phyloP scores from a whole-genome alignment of 129 eudicot species.

The Saussurea involucrata region DNA sequence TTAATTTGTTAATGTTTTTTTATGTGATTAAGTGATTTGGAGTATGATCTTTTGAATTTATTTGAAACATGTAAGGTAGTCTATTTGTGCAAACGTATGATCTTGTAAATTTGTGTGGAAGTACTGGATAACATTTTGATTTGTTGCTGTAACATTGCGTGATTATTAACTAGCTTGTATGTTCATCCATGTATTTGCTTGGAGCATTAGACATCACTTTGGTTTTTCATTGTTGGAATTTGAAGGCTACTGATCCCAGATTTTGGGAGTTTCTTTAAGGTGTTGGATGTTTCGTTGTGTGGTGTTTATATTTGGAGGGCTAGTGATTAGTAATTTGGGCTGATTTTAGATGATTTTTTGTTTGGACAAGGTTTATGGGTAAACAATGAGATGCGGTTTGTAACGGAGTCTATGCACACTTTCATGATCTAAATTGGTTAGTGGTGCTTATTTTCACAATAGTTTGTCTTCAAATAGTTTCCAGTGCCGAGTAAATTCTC shows the following conservation, averaged over 20 bases:
- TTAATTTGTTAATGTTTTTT: neutral
- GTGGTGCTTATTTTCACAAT: neutral
- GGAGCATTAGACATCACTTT: neutral
- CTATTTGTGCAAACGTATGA: neutral
- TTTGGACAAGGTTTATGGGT: neutral
- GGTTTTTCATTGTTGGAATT: neutral
- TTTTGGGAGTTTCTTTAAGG: neutral
- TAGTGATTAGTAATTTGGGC: neutral
- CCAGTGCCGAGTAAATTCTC: neutral
- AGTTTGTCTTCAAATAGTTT: no score
- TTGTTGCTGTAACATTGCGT: neutral
- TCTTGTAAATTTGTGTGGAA: neutral
- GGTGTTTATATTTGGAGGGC: neutral
- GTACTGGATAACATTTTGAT: neutral
- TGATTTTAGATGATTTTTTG: neutral
- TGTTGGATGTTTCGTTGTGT: neutral
- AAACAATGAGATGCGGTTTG: neutral
- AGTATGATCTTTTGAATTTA: neutral
- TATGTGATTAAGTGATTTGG: neutral
- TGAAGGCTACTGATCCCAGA: constrained; percentile 2
- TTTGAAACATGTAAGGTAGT: neutral
- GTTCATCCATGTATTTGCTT: neutral
- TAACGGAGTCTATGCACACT: neutral
- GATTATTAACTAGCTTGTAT: neutral
- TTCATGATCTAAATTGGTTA: neutral